Evolutionary conservation across 192 early-diverging fungal species (phyloP).

Genomic region (Backusella macrospora): DNA sequence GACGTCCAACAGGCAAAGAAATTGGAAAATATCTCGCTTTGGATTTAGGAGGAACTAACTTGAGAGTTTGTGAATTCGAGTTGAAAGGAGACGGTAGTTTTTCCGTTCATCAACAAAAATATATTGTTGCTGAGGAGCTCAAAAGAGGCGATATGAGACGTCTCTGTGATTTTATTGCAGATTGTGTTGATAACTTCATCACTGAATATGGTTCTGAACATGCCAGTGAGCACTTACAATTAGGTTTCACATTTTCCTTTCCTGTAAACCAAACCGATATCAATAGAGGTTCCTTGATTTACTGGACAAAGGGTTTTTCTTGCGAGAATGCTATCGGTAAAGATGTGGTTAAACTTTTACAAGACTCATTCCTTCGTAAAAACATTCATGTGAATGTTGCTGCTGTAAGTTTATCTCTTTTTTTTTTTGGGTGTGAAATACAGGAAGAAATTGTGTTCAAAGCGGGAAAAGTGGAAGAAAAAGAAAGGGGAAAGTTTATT

Average conservation of each 20-base stretch:
- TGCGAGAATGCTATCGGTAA: slow-evolving; percentile 73
- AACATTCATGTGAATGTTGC: slow-evolving; percentile 70
- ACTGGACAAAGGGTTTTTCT: slow-evolving; percentile 92
- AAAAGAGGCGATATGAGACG: slow-evolving; percentile 58
- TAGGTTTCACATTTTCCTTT: slow-evolving; percentile 98
- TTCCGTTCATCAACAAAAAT: slow-evolving; percentile 78
- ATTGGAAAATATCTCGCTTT: slow-evolving; percentile 87
- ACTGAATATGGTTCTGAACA: slow-evolving; percentile 59
- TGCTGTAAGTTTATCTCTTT: slow-evolving; percentile 35
- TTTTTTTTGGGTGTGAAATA: neutral
- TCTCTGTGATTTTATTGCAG: slow-evolving; percentile 86
- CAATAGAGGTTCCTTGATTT: slow-evolving; percentile 65
- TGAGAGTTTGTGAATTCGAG: slow-evolving; percentile 87
- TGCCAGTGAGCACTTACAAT: slow-evolving; percentile 42
- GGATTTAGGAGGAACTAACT: slow-evolving; percentile 95
- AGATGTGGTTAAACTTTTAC: slow-evolving; percentile 76
- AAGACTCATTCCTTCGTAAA: slow-evolving; percentile 77
- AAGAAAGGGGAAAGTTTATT: neutral
- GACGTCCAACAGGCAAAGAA: slow-evolving; percentile 85
- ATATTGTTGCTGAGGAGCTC: slow-evolving; percentile 63
- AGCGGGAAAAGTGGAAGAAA: neutral
- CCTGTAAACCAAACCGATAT: slow-evolving; percentile 85
- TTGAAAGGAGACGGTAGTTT: slow-evolving; percentile 76
- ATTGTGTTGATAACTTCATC: slow-evolving; percentile 78
- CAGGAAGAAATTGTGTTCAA: neutral